These are phyloP conservation scores for Puccinellia tenuiflora DNA, from an alignment of 176 grass and related monocot genomes.

Conservation along the genomic window DNA sequence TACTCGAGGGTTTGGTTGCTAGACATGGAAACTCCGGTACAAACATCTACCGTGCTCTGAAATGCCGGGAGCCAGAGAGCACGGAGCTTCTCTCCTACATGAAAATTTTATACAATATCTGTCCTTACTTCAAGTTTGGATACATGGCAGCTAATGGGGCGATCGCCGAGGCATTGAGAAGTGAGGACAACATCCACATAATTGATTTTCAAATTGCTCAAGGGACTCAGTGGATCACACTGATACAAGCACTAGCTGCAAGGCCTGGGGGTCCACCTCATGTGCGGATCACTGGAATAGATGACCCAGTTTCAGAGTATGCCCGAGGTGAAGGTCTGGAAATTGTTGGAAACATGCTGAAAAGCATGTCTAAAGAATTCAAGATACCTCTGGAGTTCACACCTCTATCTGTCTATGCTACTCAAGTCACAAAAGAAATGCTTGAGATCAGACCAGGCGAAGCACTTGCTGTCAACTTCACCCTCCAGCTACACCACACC, in stretches of 20 bases:
- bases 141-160: slow-evolving; percentile 98
- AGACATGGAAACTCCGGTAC: slow-evolving; percentile 71
- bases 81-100: slow-evolving; percentile 93
- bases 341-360: slow-evolving; percentile 73
- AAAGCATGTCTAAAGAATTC: slow-evolving; percentile 79
- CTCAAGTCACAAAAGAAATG: slow-evolving; percentile 74
- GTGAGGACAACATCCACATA: slow-evolving; percentile 88
- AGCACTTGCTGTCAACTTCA: slow-evolving; percentile 91
- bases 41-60: slow-evolving; percentile 68
- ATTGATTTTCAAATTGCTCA: slow-evolving; percentile 99
- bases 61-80: slow-evolving; percentile 63
- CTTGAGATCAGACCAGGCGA: slow-evolving; percentile 72
- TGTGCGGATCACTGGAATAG: slow-evolving; percentile 88
- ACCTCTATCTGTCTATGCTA: slow-evolving; percentile 42
- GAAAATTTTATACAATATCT: slow-evolving; percentile 82
- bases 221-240: slow-evolving; percentile 96
- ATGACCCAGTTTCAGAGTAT: slow-evolving; percentile 64
- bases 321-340: slow-evolving; percentile 74
- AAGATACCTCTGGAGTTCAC: slow-evolving; percentile 88
- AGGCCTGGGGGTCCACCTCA: slow-evolving; percentile 81
- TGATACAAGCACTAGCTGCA: slow-evolving; percentile 87
- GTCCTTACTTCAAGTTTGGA: slow-evolving; percentile 97
- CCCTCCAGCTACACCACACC: slow-evolving; percentile 83
- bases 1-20: slow-evolving; percentile 87
- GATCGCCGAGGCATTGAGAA: slow-evolving; percentile 84